A percentile compares a stretch with the other conserved stretches of the same genome.
These are phyloP conservation scores for Gelatoporia subvermispora DNA, from an alignment of 768 basidiomycete genomes.

Conservation along the genomic window DNA sequence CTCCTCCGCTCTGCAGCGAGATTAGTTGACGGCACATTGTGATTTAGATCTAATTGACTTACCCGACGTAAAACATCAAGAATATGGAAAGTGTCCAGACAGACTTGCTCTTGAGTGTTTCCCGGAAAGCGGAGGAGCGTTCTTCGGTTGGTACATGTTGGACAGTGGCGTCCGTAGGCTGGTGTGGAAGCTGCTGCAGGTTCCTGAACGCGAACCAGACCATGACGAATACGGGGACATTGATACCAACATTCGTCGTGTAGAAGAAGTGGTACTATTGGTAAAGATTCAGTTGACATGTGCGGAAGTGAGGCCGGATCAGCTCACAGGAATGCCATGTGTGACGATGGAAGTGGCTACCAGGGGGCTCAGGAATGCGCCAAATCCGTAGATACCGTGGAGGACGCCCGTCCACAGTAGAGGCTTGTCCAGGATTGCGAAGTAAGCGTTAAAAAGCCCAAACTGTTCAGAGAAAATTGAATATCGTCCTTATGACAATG, in stretches of 20 bases:
- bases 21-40: background rate
- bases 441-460: conserved; percentile 22
- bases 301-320: background rate
- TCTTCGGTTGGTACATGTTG: background rate
- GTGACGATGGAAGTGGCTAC: conserved; percentile 21
- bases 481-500: background rate
- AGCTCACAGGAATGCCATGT: conserved; percentile 17
- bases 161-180: conserved; percentile 3
- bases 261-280: conserved; percentile 22
- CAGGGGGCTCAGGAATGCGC: conserved; percentile 19
- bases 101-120: conserved; percentile 16
- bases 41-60: background rate
- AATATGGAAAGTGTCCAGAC: conserved; percentile 25
- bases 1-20: conserved; percentile 17
- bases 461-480: conserved; percentile 4
- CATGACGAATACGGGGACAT: conserved; percentile 16
- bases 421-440: conserved; percentile 20
- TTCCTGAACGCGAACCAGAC: conserved; percentile 21
- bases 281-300: background rate
- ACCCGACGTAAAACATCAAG: conserved; percentile 24
- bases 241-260: conserved; percentile 21
- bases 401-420: conserved; percentile 22
- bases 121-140: conserved; percentile 1
- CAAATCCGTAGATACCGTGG: conserved; percentile 23
- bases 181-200: conserved; percentile 15